These are phyloP conservation scores for Panaeolus cyanescens DNA, from an alignment of 768 basidiomycete genomes.

Conservation along the genomic window DNA sequence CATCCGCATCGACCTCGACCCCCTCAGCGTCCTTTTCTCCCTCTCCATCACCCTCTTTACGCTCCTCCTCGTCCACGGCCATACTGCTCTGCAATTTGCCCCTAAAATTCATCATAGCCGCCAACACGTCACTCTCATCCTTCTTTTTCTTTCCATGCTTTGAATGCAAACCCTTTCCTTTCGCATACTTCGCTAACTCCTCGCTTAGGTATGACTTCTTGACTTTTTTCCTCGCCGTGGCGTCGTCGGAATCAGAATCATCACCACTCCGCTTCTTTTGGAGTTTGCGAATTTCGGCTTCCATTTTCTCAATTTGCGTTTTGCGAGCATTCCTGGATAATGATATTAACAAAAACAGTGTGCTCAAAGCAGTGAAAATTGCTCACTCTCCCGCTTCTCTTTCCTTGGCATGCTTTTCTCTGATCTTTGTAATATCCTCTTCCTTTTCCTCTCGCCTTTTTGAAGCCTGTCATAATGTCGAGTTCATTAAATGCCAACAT, in stretches of 20 bases:
- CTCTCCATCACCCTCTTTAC: slow-evolving; percentile 18
- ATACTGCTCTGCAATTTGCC: slow-evolving; percentile 60
- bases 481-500: neutral
- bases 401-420: slow-evolving; percentile 75
- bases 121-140: slow-evolving; percentile 75
- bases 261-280: slow-evolving; percentile 58
- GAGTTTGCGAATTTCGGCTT: slow-evolving; percentile 83
- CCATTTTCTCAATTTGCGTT: slow-evolving; percentile 84
- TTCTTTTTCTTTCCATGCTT: slow-evolving; percentile 51
- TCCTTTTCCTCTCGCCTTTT: slow-evolving; percentile 40
- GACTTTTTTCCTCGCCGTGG: slow-evolving; percentile 45
- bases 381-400: slow-evolving; percentile 63
- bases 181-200: slow-evolving; percentile 81
- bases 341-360: neutral
- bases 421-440: slow-evolving; percentile 67
- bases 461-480: slow-evolving; percentile 28
- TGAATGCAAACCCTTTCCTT: slow-evolving; percentile 57
- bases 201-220: slow-evolving; percentile 78
- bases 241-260: slow-evolving; percentile 64
- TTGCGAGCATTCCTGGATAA: slow-evolving; percentile 58
- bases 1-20: slow-evolving; percentile 79
- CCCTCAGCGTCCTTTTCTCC: slow-evolving; percentile 29
- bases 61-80: slow-evolving; percentile 23
- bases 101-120: slow-evolving; percentile 69
- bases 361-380: neutral